Conservation (phyloP, 371 early-diverging fungal species). For the Homolaphlyctis polyrhiza region DNA sequence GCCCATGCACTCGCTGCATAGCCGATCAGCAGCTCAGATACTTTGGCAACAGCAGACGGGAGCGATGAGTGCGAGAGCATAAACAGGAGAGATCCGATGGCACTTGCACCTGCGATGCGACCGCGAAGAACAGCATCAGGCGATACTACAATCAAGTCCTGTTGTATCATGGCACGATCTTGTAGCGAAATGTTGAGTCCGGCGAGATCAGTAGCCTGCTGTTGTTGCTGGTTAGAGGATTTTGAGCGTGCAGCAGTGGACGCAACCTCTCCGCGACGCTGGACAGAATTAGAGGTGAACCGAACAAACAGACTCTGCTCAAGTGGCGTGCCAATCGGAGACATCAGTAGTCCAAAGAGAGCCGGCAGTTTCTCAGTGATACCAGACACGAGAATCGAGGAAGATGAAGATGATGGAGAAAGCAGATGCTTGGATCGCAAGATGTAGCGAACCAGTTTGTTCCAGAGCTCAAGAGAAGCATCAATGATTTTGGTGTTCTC, state of each 20-base stretch:
- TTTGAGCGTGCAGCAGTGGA: background rate
- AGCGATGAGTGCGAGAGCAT: conserved; percentile 11
- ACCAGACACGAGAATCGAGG: background rate
- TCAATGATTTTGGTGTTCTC: conserved; percentile 64
- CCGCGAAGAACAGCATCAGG: conserved; percentile 74
- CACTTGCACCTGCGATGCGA: conserved; percentile 70
- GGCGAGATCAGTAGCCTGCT: background rate
- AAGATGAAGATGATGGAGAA: too few species aligned
- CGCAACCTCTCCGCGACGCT: background rate
- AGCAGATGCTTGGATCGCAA: background rate
- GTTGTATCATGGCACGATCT: conserved; percentile 86
- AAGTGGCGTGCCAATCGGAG: conserved; percentile 10
- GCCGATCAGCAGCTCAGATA: conserved; percentile 21
- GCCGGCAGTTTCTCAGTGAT: background rate
- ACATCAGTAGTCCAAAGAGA: conserved; percentile 16
- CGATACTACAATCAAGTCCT: conserved; percentile 81
- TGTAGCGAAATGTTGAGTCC: conserved; percentile 43
- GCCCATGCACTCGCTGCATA: conserved; percentile 66
- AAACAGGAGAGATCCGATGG: conserved; percentile 70
- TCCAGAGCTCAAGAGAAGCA: conserved; percentile 14
- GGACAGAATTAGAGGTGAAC: background rate
- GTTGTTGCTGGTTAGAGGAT: background rate
- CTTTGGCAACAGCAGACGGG: background rate
- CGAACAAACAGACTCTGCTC: background rate
- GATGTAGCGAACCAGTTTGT: conserved; percentile 7